Percentiles rank a stretch among this genome's conserved stretches.
Evolutionary conservation across 306 rosid species (phyloP).

Genomic region (Medicago truncatula): MtrunA17r5.0-ANR NC_053047.1:34195001-34195500

Average conservation of each 20-base stretch:
- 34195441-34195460: slow-evolving; percentile 26
- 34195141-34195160: slow-evolving; percentile 82
- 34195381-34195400: slow-evolving; percentile 23
- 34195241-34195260: background rate
- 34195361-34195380: slow-evolving; percentile 29
- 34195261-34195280: too few species aligned
- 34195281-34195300: too few species aligned
- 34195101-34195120: slow-evolving; percentile 71
- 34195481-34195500: slow-evolving; percentile 19
- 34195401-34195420: background rate
- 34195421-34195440: background rate
- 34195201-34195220: slow-evolving; percentile 59
- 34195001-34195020: slow-evolving; percentile 48
- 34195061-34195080: slow-evolving; percentile 88
- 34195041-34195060: slow-evolving; percentile 82
- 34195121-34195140: slow-evolving; percentile 70
- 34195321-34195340: too few species aligned
- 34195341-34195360: background rate
- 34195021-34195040: slow-evolving; percentile 89
- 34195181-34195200: slow-evolving; percentile 87
- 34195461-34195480: slow-evolving; percentile 13
- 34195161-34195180: slow-evolving; percentile 94
- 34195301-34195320: too few species aligned
- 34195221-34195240: slow-evolving; percentile 30
- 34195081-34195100: slow-evolving; percentile 60